Base-by-base conservation (phyloP, 208 protist genomes). In the Crithidia mellificae region DNA sequence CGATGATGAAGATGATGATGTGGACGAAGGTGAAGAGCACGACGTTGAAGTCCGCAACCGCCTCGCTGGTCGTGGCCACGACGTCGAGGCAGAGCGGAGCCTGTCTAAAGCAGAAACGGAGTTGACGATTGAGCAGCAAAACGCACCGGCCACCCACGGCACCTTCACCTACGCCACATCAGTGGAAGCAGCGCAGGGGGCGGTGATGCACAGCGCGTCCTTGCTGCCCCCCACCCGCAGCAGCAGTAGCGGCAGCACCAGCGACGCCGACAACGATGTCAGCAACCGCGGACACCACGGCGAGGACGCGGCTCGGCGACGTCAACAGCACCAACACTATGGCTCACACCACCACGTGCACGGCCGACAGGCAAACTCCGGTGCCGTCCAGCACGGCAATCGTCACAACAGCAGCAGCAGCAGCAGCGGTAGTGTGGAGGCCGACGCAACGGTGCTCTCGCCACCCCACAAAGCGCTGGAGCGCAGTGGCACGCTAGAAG, bases 201-300 rank as follows among this genome's bases (percentile, higher is more conserved):
- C 55, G 39, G 70, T 36, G 36, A 24, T 27, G 36, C 61, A 65
- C 63, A 76, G 56, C 57, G 24, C 63, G 17, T 76, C 70, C 9
- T n/a, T 64, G 15, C 56, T 70, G 6, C 63, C 63, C 34, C 70
- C 70, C 27, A 69, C 51, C 19, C 70, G 52, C 46, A 68, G 69
- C 47, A 62, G 57, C 54, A 67, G 69, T 47, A 75, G 55, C 36
- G 25, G 39, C 46, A 64, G 59, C 54, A 59, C 30, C 20, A 41
- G 8, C 53, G 27, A 11, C 8, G 36, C 9, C 9, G 36, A 41
- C 36, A n/a, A n/a, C n/a, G n/a, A n/a, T n/a, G n/a, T n/a, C n/a
- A n/a, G n/a, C n/a, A n/a, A n/a, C n/a, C n/a, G n/a, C n/a, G n/a
- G n/a, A n/a, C n/a, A n/a, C n/a, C n/a, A n/a, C n/a, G n/a, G n/a